These are phyloP conservation scores for Aristolochia contorta DNA, from an alignment of 164 flowering plant genomes.

Conservation along the genomic window DNA sequence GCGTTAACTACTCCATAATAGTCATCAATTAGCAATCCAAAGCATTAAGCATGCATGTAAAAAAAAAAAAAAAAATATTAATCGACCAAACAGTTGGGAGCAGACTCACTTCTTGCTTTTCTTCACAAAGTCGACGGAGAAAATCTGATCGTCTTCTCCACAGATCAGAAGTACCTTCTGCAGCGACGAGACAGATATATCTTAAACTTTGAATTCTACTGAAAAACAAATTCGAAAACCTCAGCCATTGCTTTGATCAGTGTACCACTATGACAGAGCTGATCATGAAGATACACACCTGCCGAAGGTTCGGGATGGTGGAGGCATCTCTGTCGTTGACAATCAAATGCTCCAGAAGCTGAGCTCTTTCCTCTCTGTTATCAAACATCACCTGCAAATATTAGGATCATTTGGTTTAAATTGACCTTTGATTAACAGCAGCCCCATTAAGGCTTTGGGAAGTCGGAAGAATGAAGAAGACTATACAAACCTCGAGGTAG, in stretches of 20 bases:
- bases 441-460: too few relatives aligned
- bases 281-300: constrained; percentile 49
- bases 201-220: background rate
- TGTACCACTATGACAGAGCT: too few relatives aligned
- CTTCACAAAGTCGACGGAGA: constrained; percentile 61
- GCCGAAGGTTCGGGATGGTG: constrained; percentile 44
- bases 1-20: too few relatives aligned
- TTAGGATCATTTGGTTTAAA: too few relatives aligned
- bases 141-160: constrained; percentile 84
- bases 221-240: background rate
- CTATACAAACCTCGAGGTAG: constrained; percentile 43
- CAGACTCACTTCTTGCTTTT: constrained; percentile 63
- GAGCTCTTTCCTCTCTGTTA: constrained; percentile 78
- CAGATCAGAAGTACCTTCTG: constrained; percentile 82
- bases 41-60: too few relatives aligned
- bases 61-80: too few relatives aligned
- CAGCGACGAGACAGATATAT: background rate
- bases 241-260: too few relatives aligned
- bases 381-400: constrained; percentile 68
- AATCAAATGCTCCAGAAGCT: constrained; percentile 59
- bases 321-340: constrained; percentile 51
- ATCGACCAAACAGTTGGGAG: too few relatives aligned
- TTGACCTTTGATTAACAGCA: too few relatives aligned
- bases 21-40: too few relatives aligned
- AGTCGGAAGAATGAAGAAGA: too few relatives aligned